A percentile compares a stretch with the other conserved stretches of the same genome.
phyloP scores from a whole-genome alignment of 208 protist genomes.

The Entamoeba dispar region DNA sequence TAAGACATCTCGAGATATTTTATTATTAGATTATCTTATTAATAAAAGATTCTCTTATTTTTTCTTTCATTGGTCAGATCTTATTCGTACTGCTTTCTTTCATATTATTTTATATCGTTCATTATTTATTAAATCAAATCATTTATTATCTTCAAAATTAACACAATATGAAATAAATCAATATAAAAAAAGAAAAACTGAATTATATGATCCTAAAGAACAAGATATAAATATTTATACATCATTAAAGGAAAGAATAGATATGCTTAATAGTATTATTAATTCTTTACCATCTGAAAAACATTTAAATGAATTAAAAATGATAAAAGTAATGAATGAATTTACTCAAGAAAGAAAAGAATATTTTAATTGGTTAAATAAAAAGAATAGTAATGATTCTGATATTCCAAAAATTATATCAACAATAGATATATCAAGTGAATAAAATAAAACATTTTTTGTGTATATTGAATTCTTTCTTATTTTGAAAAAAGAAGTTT shows the following conservation, averaged over 20 bases:
- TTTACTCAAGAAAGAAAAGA: not conserved
- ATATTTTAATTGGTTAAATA: not conserved
- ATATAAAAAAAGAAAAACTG: not conserved
- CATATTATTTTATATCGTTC: not conserved
- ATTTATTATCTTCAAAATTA: not conserved
- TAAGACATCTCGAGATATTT: not conserved
- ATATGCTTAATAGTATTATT: not conserved
- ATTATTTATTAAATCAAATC: not conserved
- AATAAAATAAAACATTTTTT: not conserved
- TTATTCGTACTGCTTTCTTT: not conserved
- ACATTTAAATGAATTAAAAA: not conserved
- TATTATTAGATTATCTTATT: not conserved
- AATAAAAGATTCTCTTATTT: not conserved
- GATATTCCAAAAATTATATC: not conserved
- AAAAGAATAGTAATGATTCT: not conserved
- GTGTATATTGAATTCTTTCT: too few species aligned
- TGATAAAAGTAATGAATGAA: not conserved
- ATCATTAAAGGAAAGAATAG: not conserved
- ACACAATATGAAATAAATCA: not conserved
- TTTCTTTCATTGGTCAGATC: not conserved
- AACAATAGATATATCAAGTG: not conserved
- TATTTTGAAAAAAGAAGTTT: too few species aligned
- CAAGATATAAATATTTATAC: not conserved
- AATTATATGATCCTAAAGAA: not conserved
- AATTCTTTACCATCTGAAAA: not conserved